Evolutionary conservation across 495 filamentous ascomycete genomes (phyloP).

Genomic region (Xylaria flabelliformis): DNA sequence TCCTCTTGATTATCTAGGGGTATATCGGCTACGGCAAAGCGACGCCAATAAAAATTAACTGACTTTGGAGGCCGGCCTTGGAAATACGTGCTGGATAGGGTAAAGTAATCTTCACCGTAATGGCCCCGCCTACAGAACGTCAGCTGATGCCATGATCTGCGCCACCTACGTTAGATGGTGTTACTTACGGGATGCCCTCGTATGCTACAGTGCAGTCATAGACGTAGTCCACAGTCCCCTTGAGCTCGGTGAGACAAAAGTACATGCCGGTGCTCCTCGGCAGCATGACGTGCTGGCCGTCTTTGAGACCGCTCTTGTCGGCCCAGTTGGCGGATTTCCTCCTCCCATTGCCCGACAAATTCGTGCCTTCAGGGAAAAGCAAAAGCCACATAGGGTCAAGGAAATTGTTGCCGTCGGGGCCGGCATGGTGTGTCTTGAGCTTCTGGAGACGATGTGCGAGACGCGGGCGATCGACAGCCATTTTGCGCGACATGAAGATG

Average conservation of each 20-base stretch:
- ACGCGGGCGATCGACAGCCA: constrained; percentile 76
- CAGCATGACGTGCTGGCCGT: constrained; percentile 71
- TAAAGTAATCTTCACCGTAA: constrained; percentile 80
- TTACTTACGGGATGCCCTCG: constrained; percentile 75
- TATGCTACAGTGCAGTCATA: constrained; percentile 90
- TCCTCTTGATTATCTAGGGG: constrained; percentile 65
- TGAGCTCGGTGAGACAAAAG: constrained; percentile 76
- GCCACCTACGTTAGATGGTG: background rate
- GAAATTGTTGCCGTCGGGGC: constrained; percentile 58
- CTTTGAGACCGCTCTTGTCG: constrained; percentile 68
- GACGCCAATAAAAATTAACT: constrained; percentile 85
- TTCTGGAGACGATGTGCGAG: constrained; percentile 72
- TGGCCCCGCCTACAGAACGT: constrained; percentile 60
- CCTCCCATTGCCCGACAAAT: constrained; percentile 70
- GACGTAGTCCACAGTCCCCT: constrained; percentile 74
- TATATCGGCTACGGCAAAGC: constrained; percentile 70
- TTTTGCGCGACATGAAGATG: constrained; percentile 83
- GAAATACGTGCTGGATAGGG: constrained; percentile 73
- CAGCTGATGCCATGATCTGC: constrained; percentile 25
- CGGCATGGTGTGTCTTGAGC: constrained; percentile 62
- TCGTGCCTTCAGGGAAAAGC: constrained; percentile 86
- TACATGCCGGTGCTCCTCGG: constrained; percentile 78
- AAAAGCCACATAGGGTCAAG: constrained; percentile 85
- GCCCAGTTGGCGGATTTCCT: constrained; percentile 70
- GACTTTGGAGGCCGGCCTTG: constrained; percentile 80